phyloP scores from a whole-genome alignment of 1,284 basidiomycete genomes.

The Fomitopsis schrenkii region DNA sequence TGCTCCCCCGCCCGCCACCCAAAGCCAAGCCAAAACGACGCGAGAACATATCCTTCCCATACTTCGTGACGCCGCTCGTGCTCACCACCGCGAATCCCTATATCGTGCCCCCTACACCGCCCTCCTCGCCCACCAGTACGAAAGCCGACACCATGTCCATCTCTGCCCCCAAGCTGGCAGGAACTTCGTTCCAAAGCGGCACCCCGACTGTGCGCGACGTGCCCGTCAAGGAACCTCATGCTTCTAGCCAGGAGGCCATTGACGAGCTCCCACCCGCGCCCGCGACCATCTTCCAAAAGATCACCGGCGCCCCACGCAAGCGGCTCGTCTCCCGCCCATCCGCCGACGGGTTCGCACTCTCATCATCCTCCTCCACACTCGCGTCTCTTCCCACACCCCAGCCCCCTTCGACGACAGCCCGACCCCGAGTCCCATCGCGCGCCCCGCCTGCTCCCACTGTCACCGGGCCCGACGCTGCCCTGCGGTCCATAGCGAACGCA shows the following conservation, averaged over 20 bases:
- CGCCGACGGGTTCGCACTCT: background rate
- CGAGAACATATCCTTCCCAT: conserved; percentile 8
- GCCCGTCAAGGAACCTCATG: background rate
- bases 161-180: conserved; percentile 9
- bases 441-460: background rate
- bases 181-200: background rate
- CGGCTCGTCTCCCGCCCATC: conserved; percentile 1
- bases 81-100: conserved; percentile 12
- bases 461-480: background rate
- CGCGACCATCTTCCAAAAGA: background rate
- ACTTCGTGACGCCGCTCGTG: conserved; percentile 10
- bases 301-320: background rate
- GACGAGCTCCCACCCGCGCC: background rate
- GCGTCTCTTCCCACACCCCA: background rate
- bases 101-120: conserved; percentile 13
- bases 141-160: conserved; percentile 1
- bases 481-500: background rate
- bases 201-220: too few relatives aligned
- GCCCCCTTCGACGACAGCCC: background rate
- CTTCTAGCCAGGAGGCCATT: background rate
- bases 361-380: background rate
- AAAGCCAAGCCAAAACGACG: conserved; percentile 5
- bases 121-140: conserved; percentile 8
- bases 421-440: background rate
- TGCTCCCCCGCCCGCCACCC: background rate